Base-by-base conservation (phyloP, 805 yeast genomes). In the Scheffersomyces lignosus region DNA sequence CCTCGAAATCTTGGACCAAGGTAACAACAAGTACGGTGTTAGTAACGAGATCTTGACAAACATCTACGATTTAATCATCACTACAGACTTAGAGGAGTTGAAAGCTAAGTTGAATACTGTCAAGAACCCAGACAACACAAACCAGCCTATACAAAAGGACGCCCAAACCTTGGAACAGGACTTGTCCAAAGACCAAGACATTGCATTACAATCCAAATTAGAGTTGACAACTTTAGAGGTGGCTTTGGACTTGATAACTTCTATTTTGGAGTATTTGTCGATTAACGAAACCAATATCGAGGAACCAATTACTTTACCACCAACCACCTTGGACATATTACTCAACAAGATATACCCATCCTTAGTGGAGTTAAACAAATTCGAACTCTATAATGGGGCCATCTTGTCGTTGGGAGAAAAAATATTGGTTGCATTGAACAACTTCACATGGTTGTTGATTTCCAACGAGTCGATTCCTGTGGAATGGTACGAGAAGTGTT, bases 181-280 rank as follows among this genome's bases (percentile, higher is more conserved):
- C 28, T 30, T 38, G 25, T 57, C 72, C 3, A 67, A 66, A 18
- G 66, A 63, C 29, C 70, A 75, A 1, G 33, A 27, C 10, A 27
- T 29, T 15, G 40, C 29, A 37, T 52, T 60, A 5, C 53, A 52
- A 10, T 78, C 85, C 3, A 73, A 75, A 44, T 61, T 72, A 29
- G 72, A 75, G 33, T 60, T 84, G 33, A 82, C 82, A 45, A 71
- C 85, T 3, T 64, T 85, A 15, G 95, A 87, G 48, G 71, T 83
- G 1, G 70, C 84, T 0, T 61, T 90, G 15, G 98, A 91, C 56
- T 58, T 91, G 22, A 66, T 87, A 16, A 79, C 96, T 1, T 84
- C 90, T 1, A 67, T 81, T 5, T 74, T 84, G 48, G 96, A 89
- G 56, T 73, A 62, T 37, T 52, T 67, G 18, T 58, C 72, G 8